Evolutionary conservation across 164 flowering plant genomes (phyloP).

Genomic region (Pachysandra terminalis): DNA sequence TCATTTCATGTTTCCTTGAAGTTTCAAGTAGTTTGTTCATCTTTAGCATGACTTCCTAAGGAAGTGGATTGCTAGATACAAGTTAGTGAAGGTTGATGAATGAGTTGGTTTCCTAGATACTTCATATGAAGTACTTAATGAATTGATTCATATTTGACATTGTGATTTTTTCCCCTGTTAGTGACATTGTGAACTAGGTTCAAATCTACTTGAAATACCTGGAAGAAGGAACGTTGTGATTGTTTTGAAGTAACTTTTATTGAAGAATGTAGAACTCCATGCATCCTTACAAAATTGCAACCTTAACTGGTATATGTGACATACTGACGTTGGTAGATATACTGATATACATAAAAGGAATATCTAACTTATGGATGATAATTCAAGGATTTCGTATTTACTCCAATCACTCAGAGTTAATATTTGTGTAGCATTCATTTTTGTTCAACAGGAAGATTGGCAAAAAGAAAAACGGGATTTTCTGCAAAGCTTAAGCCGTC

Average conservation of each 20-base stretch:
- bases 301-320: neutral
- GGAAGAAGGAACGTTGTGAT: neutral
- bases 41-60: no score
- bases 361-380: neutral
- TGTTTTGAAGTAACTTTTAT: no score
- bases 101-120: neutral
- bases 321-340: neutral
- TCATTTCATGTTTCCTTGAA: no score
- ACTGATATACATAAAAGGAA: neutral
- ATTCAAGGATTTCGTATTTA: neutral
- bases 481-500: constrained; percentile 83
- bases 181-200: no score
- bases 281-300: neutral
- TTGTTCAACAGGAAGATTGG: constrained; percentile 83
- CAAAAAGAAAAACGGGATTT: constrained; percentile 88
- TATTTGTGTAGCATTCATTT: constrained; percentile 5
- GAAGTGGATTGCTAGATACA: no score
- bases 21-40: no score
- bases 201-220: no score
- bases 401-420: neutral
- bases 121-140: neutral
- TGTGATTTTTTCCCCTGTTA: no score
- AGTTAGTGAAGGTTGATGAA: neutral
- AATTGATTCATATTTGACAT: neutral
- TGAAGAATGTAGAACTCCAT: neutral